Conservation (phyloP, 352 stramenopile species). For the Thalassiosira delicatula region DNA sequence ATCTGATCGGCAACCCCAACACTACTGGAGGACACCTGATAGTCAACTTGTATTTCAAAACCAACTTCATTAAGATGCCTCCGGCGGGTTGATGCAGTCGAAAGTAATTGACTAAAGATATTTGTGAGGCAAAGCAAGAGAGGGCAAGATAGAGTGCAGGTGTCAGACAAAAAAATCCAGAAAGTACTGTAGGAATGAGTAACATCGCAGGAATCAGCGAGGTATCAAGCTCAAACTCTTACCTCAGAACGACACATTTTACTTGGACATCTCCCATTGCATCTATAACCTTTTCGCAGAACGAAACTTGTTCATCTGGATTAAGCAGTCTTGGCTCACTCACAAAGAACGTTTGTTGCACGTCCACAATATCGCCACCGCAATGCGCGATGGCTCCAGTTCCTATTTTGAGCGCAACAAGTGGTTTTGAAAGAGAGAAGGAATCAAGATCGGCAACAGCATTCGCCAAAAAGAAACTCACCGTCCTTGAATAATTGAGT, state of each 20-base stretch:
- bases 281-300: background rate
- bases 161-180: no score
- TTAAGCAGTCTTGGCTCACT: background rate
- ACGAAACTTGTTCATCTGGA: background rate
- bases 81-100: background rate
- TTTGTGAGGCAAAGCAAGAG: no score
- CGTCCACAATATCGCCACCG: background rate
- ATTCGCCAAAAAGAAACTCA: background rate
- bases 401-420: background rate
- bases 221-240: no score
- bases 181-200: no score
- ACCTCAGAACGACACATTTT: background rate
- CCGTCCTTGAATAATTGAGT: background rate
- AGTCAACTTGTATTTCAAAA: background rate
- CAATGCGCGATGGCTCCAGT: background rate
- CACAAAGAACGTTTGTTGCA: background rate
- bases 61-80: background rate
- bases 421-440: background rate
- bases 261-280: background rate
- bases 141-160: no score
- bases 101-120: background rate
- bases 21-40: background rate
- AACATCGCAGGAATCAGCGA: no score
- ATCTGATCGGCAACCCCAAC: background rate
- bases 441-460: no score